Evolutionary conservation across 2,329 filamentous ascomycete species (phyloP), one percentile per base, ranked within the genome.

Genomic region (Tolypocladium endophyticum): DNA sequence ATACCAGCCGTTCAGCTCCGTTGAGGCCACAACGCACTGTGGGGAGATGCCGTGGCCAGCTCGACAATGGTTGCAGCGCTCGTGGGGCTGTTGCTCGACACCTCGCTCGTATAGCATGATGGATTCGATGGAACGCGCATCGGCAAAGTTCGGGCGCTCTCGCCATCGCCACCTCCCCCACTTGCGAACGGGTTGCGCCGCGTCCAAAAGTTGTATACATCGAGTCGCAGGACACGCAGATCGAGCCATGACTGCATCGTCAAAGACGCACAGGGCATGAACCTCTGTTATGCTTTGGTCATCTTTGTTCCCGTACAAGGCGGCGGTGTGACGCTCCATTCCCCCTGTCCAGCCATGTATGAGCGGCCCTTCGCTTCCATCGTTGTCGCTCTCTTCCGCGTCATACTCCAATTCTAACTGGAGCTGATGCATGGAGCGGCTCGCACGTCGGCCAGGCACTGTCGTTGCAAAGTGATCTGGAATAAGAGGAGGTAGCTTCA

Each of bases 41-140:
- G 63, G 63, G 0, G 66, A 67, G 20, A 65, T 59, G 4, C 67
- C 67, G 12, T 67, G 62, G 11, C 66, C 66, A 2, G 59, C 62
- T 9, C 64, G 64, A 58, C 67, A 69, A 20, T 59, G 61, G 18
- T 60, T 56, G 59, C 67, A 69, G 55, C 65, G 61, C n/a, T 61
- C 59, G 59, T 54, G 58, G 33, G 61, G 55, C 9, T 39, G 45
- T 12, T 64, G 62, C 28, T 65, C 54, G 7, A 64, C 55, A 3
- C 67, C 67, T 25, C 66, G 61, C 55, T 69, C 67, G 56, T 69
- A 66, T 41, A 68, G 39, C 65, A 67, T 66, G 45, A 69, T 60
- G 18, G 65, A 65, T 45, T 68, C 66, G 20, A 64, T 55, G 3
- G 66, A 62, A 8, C 59, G 61, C 16, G 57, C 36, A 25, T 62